A percentile compares a stretch with the other conserved stretches of the same genome.
phyloP scores from a whole-genome alignment of 495 filamentous ascomycete genomes.

The Neurospora tetraspora region DNA sequence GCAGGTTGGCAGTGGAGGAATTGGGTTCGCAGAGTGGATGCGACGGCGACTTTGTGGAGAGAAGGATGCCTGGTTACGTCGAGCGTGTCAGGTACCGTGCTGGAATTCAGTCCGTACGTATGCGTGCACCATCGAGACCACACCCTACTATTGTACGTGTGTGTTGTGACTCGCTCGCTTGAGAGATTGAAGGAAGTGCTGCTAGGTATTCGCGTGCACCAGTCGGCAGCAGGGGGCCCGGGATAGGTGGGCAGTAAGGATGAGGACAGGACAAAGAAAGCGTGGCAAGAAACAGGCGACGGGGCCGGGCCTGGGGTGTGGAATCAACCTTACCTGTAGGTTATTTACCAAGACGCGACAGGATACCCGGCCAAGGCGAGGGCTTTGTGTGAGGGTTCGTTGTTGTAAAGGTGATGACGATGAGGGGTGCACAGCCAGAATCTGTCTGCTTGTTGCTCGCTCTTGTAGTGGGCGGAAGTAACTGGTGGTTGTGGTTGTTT shows the following conservation, averaged over 20 bases:
- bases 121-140: no score
- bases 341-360: neutral
- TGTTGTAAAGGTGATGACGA: neutral
- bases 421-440: neutral
- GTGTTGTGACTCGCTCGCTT: neutral
- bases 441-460: neutral
- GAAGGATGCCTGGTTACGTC: neutral
- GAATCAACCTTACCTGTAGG: neutral
- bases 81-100: neutral
- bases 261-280: neutral
- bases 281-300: neutral
- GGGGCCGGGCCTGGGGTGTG: neutral
- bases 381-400: neutral
- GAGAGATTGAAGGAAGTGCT: neutral
- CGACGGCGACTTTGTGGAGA: slow-evolving; percentile 9
- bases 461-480: neutral
- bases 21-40: slow-evolving; percentile 14
- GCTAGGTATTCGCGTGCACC: neutral
- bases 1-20: slow-evolving; percentile 1
- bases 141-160: neutral
- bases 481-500: neutral
- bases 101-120: neutral
- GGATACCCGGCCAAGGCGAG: neutral
- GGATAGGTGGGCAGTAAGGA: neutral
- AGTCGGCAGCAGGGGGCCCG: neutral